Evolutionary conservation across 768 basidiomycete genomes (phyloP).

Genomic region (Tulasnella sp.): DNA sequence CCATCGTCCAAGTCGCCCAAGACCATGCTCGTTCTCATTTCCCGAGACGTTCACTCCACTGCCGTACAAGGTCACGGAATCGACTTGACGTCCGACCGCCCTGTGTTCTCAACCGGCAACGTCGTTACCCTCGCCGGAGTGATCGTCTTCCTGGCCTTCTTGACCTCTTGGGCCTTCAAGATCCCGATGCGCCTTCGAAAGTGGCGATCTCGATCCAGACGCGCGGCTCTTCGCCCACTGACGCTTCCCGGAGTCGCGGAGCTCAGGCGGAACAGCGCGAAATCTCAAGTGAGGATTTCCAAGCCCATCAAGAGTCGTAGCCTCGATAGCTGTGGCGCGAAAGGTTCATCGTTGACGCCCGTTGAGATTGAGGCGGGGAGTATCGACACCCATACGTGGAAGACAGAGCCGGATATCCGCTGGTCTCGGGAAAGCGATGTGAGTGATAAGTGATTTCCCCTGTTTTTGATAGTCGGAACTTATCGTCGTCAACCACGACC

Average conservation of each 20-base stretch:
- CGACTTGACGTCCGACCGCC: background rate
- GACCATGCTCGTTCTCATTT: background rate
- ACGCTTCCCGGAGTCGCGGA: background rate
- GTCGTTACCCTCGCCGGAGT: background rate
- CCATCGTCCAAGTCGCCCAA: too few species aligned
- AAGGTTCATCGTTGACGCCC: background rate
- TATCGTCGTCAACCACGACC: background rate
- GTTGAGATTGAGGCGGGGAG: background rate
- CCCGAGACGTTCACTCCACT: background rate
- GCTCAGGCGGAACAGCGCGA: background rate
- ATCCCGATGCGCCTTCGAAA: background rate
- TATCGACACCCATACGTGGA: background rate
- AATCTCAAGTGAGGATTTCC: background rate
- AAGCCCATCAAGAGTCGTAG: background rate
- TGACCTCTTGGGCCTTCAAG: background rate
- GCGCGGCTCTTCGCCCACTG: background rate
- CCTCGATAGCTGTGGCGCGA: background rate
- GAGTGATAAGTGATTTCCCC: background rate
- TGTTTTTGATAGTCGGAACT: background rate
- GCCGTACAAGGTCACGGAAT: background rate
- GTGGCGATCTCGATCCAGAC: background rate
- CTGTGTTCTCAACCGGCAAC: background rate
- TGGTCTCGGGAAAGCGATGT: background rate
- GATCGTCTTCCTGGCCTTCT: background rate
- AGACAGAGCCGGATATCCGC: background rate